phyloP scores from a whole-genome alignment of 2,329 filamentous ascomycete genomes.

The Monosporascus sp. region DNA sequence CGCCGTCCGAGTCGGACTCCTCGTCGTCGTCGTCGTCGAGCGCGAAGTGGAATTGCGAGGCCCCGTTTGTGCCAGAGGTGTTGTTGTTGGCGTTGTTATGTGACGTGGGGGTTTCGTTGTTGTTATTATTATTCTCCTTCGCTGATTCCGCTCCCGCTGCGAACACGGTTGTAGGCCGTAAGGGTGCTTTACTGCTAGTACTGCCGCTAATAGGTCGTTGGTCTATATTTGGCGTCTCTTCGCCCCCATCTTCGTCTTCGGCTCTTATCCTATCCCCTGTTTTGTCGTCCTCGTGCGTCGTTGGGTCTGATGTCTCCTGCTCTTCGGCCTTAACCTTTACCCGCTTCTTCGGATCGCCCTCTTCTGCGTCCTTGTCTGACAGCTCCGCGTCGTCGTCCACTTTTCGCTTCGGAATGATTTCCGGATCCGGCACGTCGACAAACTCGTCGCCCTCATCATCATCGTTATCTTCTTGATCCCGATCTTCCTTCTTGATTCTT shows the following conservation, averaged over 20 bases:
- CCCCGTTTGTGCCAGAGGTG: background rate
- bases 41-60: slow-evolving; percentile 24
- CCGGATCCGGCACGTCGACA: slow-evolving; percentile 2
- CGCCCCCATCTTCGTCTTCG: background rate
- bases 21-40: slow-evolving; percentile 23
- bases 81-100: background rate
- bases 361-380: slow-evolving; percentile 8
- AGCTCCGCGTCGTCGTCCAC: slow-evolving; percentile 2
- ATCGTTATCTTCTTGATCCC: slow-evolving; percentile 3
- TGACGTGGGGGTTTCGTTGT: background rate
- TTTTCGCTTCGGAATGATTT: slow-evolving; percentile 16
- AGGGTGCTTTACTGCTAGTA: background rate
- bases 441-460: slow-evolving; percentile 6
- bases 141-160: background rate
- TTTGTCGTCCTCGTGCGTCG: background rate
- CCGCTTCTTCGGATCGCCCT: slow-evolving; percentile 7
- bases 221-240: background rate
- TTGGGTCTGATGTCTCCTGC: background rate
- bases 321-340: slow-evolving; percentile 12
- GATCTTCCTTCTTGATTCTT: slow-evolving; percentile 1
- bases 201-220: background rate
- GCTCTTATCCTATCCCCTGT: background rate
- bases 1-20: slow-evolving; percentile 14
- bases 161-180: background rate
- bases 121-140: background rate